Base-by-base conservation (phyloP, 2,329 filamentous ascomycete genomes). In the Pyricularia sp. region DNA sequence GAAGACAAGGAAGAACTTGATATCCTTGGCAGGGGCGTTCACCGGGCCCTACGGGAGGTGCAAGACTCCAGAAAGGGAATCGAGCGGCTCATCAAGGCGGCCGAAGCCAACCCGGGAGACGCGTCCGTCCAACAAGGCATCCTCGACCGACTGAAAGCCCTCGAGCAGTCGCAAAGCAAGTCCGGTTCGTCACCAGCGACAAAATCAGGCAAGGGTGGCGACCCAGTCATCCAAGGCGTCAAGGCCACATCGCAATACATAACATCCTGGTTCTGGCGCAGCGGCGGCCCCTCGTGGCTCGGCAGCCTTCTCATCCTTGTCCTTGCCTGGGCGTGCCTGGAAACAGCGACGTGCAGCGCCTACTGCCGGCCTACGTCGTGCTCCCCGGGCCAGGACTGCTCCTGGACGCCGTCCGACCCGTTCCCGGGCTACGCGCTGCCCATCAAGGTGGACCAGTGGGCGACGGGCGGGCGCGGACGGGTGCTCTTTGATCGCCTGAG, bases 391-490 rank as follows among this genome's bases (percentile, higher is more conserved):
- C 65, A 78, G 58, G 80, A 81, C 1, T 88, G 86, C 74, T 79
- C 82, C 50, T 89, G 85, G 85, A 84, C 83, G 31, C 80, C 82
- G 12, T 81, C 85, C 64, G 87, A 89, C 74, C 87, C 87, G 0
- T 82, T 82, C 30, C 89, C 87, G 76, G 87, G 86, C n/a, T 81
- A 79, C 58, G 85, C 86, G 1, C 80, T 89, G 64, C 87, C 87
- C 3, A 83, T 87, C 69, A 89, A 89, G 78, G 73, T 89, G 14
- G 87, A 90, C 74, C 82, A 89, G 72, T 89, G 86, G 86, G 74
- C 80, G 10, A 85, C 84, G 0, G 83, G 84, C 20, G 86, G 86
- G 0, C 77, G 76, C 42, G 84, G 84, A 5, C 82, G 84, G 55
- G 73, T 71, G 1, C 63, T 81, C 3, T 75, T 77, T 17, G 75